Conservation (phyloP, 306 rosid genomes). For the Prunus padus region DNA sequence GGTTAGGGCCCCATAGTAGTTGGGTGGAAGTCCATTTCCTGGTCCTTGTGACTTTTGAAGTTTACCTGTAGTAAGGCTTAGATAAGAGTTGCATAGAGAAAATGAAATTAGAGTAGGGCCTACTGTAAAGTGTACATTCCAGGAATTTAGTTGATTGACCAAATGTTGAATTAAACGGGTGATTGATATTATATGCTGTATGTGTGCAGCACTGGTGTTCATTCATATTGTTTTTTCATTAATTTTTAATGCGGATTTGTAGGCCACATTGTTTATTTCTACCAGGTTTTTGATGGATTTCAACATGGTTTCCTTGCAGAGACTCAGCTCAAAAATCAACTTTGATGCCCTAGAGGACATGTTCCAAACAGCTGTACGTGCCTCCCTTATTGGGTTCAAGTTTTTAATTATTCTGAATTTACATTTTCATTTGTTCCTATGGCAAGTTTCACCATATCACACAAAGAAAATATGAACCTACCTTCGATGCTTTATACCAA, state of each 20-base stretch:
- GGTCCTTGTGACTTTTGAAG: not conserved
- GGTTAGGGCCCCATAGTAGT: not conserved
- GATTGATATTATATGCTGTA: not conserved
- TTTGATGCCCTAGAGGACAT: conserved; percentile 2
- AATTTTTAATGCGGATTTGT: not conserved
- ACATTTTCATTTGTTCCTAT: not conserved
- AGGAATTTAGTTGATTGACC: not conserved
- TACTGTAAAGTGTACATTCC: not conserved
- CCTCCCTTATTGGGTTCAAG: not conserved
- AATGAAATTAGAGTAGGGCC: not conserved
- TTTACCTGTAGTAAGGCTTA: not conserved
- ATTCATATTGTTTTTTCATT: not conserved
- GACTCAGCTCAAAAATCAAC: conserved; percentile 22
- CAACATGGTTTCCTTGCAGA: conserved; percentile 14
- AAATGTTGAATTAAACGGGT: not conserved
- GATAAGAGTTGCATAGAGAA: not conserved
- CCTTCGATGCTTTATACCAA: not conserved
- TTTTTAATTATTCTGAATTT: not conserved
- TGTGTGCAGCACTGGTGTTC: not conserved
- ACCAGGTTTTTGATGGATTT: not conserved
- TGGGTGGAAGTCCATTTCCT: not conserved
- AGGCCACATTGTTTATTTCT: not conserved
- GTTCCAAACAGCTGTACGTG: conserved; percentile 10
- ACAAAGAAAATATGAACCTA: too few relatives aligned
- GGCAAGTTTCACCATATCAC: not conserved